Evolutionary conservation across 2,329 filamentous ascomycete genomes (phyloP).

Genomic region (Botrytis fabae): DNA sequence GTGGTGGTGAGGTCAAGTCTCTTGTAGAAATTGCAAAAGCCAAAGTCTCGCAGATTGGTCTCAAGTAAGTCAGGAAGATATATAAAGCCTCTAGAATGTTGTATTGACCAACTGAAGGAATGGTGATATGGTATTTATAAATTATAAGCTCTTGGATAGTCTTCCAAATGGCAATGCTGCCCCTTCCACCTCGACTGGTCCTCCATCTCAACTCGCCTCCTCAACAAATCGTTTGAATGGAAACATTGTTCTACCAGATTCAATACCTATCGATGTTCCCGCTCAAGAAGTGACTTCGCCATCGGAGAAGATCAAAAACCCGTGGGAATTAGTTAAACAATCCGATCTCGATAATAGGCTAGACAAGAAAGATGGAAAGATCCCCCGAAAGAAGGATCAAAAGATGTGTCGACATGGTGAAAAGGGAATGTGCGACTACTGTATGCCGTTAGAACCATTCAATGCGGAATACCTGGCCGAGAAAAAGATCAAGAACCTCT

Average conservation of each 20-base stretch:
- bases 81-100: not conserved
- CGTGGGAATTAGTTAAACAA: slow-evolving; percentile 90
- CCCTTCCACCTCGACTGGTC: slow-evolving; percentile 39
- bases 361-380: slow-evolving; percentile 89
- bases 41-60: slow-evolving; percentile 58
- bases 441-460: slow-evolving; percentile 95
- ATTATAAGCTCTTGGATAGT: slow-evolving; percentile 66
- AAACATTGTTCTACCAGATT: slow-evolving; percentile 69
- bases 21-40: slow-evolving; percentile 59
- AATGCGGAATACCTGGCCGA: slow-evolving; percentile 84
- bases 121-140: slow-evolving; percentile 87
- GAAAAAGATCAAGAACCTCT: slow-evolving; percentile 98
- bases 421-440: slow-evolving; percentile 99
- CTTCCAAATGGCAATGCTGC: slow-evolving; percentile 45
- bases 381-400: slow-evolving; percentile 67
- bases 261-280: slow-evolving; percentile 60
- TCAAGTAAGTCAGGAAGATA: slow-evolving; percentile 49
- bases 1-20: slow-evolving; percentile 57
- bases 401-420: slow-evolving; percentile 95
- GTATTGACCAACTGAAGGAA: slow-evolving; percentile 55
- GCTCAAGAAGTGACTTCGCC: slow-evolving; percentile 54
- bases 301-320: slow-evolving; percentile 71
- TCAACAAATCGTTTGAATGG: slow-evolving; percentile 75
- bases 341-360: slow-evolving; percentile 82
- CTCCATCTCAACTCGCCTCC: slow-evolving; percentile 35